Conservation (phyloP, 495 filamentous ascomycete genomes). For the Hyphodiscus hymeniophilus region DNA sequence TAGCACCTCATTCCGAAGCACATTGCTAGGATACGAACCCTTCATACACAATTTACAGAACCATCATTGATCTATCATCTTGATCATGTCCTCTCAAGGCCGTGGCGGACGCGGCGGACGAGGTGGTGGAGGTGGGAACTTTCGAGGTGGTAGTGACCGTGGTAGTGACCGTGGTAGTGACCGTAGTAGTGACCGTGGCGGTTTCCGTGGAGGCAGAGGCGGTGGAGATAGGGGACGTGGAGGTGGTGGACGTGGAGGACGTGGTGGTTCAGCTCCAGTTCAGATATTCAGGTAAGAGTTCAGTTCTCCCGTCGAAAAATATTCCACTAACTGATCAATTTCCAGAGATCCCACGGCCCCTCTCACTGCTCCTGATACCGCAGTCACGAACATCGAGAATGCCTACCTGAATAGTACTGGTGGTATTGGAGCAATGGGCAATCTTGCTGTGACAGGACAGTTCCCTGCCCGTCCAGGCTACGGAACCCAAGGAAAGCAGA, state of each 20-base stretch:
- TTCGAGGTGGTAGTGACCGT: slow-evolving; percentile 16
- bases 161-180: slow-evolving; percentile 18
- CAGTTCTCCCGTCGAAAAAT: not conserved
- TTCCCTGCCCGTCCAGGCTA: slow-evolving; percentile 39
- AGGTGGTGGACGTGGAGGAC: slow-evolving; percentile 4
- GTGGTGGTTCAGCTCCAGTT: no score
- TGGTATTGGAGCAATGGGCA: slow-evolving; percentile 6
- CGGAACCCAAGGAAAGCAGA: slow-evolving; percentile 34
- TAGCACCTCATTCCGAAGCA: no score
- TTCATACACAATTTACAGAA: no score
- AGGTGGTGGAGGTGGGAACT: slow-evolving; percentile 21
- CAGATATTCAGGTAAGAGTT: slow-evolving; percentile 15
- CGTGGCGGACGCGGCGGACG: slow-evolving; percentile 23
- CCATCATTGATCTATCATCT: no score
- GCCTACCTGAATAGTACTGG: slow-evolving; percentile 8
- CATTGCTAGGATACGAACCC: no score
- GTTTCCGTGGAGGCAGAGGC: slow-evolving; percentile 22
- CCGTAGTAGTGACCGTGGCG: slow-evolving; percentile 19
- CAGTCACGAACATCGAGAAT: slow-evolving; percentile 13
- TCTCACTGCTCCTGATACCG: not conserved
- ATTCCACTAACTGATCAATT: not conserved
- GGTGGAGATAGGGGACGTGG: slow-evolving; percentile 22
- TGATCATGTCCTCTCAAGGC: not conserved
- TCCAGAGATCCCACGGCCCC: slow-evolving; percentile 8
- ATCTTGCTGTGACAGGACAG: slow-evolving; percentile 5